A percentile compares a stretch with the other conserved stretches of the same genome.
Conservation (phyloP, 331 rosid species). For the Telfairia occidentalis region DNA sequence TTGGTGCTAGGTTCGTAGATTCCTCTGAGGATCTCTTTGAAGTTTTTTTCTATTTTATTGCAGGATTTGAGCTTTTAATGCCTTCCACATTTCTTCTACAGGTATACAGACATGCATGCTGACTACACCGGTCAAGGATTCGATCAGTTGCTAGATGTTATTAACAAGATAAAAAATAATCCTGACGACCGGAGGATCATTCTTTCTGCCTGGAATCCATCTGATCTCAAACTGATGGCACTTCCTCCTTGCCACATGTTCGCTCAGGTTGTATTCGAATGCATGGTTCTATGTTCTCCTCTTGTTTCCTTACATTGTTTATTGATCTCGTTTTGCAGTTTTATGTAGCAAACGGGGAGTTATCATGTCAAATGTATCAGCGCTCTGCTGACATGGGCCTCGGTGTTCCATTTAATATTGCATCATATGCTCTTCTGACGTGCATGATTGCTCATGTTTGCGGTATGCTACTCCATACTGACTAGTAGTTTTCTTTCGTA, state of each 20-base stretch:
- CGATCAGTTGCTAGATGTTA: constrained; percentile 86
- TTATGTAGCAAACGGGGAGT: constrained; percentile 78
- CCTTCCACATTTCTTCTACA: constrained; percentile 19
- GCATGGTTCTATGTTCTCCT: background rate
- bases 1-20: constrained; percentile 82
- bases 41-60: background rate
- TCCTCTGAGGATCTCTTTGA: constrained; percentile 1
- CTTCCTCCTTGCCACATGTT: constrained; percentile 99
- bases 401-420: constrained; percentile 93
- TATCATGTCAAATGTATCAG: constrained; percentile 97
- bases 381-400: constrained; percentile 96
- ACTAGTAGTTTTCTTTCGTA: background rate
- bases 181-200: constrained; percentile 86
- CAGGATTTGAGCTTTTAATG: background rate
- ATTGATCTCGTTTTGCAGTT: constrained; percentile 39
- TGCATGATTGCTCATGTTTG: constrained; percentile 96
- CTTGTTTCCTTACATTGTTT: background rate
- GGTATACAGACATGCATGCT: constrained; percentile 93
- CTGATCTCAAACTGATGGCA: constrained; percentile 90
- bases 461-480: constrained; percentile 42
- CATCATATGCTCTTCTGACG: constrained; percentile 90
- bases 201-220: constrained; percentile 95
- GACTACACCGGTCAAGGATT: constrained; percentile 88
- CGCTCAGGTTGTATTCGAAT: constrained; percentile 51
- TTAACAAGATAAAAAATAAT: constrained; percentile 70